Evolutionary conservation across 768 basidiomycete species (phyloP).

Genomic region (Pleurotus sapidus): DNA sequence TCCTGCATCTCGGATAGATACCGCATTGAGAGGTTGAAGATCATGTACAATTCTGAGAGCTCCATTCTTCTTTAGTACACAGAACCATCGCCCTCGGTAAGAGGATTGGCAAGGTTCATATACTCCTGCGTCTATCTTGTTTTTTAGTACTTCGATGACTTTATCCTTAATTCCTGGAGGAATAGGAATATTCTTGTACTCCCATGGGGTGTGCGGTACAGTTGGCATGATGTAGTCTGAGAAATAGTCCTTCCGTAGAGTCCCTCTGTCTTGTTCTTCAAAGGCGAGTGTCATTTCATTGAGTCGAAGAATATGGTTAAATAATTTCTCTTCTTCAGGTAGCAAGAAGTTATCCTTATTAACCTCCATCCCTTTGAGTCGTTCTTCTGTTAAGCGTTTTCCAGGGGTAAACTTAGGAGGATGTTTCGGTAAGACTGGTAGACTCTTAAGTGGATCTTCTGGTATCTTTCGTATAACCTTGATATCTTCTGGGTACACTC

Average conservation of each 20-base stretch:
- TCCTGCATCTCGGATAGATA: constrained; percentile 8
- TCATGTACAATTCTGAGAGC: constrained; percentile 9
- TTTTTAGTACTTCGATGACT: constrained; percentile 9
- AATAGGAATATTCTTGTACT: constrained; percentile 11
- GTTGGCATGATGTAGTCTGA: constrained; percentile 10
- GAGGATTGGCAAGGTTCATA: constrained; percentile 15
- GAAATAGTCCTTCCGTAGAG: constrained; percentile 12
- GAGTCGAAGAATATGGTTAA: constrained; percentile 21
- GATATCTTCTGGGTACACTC: constrained; percentile 27
- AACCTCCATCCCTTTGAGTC: constrained; percentile 17
- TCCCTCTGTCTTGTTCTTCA: constrained; percentile 20
- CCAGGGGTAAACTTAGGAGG: constrained; percentile 29
- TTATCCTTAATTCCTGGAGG: constrained; percentile 14
- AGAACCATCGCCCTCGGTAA: constrained; percentile 13
- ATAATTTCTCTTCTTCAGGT: constrained; percentile 13
- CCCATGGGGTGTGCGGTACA: background rate
- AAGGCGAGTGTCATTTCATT: constrained; percentile 31
- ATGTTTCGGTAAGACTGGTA: constrained; percentile 21
- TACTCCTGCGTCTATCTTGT: constrained; percentile 11
- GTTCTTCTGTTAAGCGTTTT: constrained; percentile 17
- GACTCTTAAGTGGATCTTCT: constrained; percentile 24
- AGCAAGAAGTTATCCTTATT: constrained; percentile 27
- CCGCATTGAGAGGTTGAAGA: constrained; percentile 9
- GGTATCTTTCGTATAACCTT: constrained; percentile 24
- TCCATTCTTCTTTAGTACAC: constrained; percentile 12